A percentile compares a stretch with the other conserved stretches of the same genome.
Evolutionary conservation across 805 yeast species (phyloP).

Genomic region (Saturnispora saitoi): DNA sequence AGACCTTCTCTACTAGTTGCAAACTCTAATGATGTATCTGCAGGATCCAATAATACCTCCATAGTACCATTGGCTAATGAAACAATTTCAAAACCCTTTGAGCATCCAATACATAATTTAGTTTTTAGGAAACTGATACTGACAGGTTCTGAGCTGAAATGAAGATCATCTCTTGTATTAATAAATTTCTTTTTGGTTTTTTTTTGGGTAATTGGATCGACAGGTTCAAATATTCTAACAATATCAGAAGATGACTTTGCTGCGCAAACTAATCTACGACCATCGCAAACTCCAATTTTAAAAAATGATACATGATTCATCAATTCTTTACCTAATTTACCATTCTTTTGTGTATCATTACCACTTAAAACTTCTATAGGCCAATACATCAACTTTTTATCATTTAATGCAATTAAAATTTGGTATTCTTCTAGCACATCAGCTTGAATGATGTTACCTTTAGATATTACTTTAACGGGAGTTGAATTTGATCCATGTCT

Average conservation of each 20-base stretch:
- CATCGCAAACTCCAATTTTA: slow-evolving; percentile 88
- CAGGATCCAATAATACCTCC: slow-evolving; percentile 92
- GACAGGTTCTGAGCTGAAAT: slow-evolving; percentile 82
- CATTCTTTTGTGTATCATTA: slow-evolving; percentile 41
- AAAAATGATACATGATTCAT: slow-evolving; percentile 85
- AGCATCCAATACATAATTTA: slow-evolving; percentile 88
- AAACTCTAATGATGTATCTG: slow-evolving; percentile 93
- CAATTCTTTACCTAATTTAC: slow-evolving; percentile 65
- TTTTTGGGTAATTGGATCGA: slow-evolving; percentile 56
- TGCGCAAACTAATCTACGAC: slow-evolving; percentile 80
- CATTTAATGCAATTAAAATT: slow-evolving; percentile 70
- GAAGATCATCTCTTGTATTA: slow-evolving; percentile 63
- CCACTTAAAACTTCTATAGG: slow-evolving; percentile 56
- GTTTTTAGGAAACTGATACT: slow-evolving; percentile 85
- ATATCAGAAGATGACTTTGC: slow-evolving; percentile 75
- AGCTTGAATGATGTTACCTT: slow-evolving; percentile 73
- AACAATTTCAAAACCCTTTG: slow-evolving; percentile 93
- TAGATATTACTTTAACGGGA: slow-evolving; percentile 69
- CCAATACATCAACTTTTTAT: slow-evolving; percentile 72
- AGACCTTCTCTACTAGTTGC: slow-evolving; percentile 68
- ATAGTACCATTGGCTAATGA: slow-evolving; percentile 75
- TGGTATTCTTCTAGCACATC: slow-evolving; percentile 90
- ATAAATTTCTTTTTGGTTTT: slow-evolving; percentile 65
- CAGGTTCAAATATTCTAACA: slow-evolving; percentile 82
- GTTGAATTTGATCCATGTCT: slow-evolving; percentile 45